Percentiles rank a stretch among this genome's conserved stretches.
These are phyloP conservation scores for Dissophora ornata DNA, from an alignment of 192 early-diverging fungal genomes.

Conservation along the genomic window DNA sequence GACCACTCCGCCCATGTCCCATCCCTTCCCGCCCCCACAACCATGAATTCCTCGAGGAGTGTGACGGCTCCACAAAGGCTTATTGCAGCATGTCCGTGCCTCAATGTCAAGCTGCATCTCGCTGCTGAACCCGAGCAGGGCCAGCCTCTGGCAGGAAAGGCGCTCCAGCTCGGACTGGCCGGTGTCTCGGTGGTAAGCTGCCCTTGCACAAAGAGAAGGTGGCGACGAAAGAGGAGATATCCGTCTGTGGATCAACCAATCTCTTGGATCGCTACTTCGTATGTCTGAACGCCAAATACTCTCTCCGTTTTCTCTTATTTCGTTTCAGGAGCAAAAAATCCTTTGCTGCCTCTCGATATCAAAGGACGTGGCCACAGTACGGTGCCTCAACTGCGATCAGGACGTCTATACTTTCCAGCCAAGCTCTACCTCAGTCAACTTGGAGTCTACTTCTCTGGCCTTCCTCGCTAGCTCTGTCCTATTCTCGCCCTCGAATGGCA, in stretches of 20 bases:
- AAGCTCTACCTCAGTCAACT: constrained; percentile 22
- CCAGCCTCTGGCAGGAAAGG: constrained; percentile 12
- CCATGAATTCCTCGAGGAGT: too few relatives aligned
- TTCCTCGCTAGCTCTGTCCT: constrained; percentile 31
- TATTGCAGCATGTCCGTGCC: constrained; percentile 42
- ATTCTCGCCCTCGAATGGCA: constrained; percentile 37
- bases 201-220: too few relatives aligned
- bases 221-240: too few relatives aligned
- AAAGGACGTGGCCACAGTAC: constrained; percentile 24
- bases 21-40: neutral
- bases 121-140: constrained; percentile 14
- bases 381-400: constrained; percentile 40
- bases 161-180: constrained; percentile 38
- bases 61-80: constrained; percentile 26
- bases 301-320: neutral
- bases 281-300: too few relatives aligned
- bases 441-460: constrained; percentile 32
- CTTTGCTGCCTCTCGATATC: constrained; percentile 48
- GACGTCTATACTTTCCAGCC: constrained; percentile 44
- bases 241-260: too few relatives aligned
- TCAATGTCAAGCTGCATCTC: constrained; percentile 50
- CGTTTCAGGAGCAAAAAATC: constrained; percentile 49
- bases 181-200: constrained; percentile 47
- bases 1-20: neutral
- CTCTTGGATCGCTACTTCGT: too few relatives aligned